Evolutionary conservation across 1,139 yeast genomes (phyloP).

Genomic region (Yarrowia galli): DNA sequence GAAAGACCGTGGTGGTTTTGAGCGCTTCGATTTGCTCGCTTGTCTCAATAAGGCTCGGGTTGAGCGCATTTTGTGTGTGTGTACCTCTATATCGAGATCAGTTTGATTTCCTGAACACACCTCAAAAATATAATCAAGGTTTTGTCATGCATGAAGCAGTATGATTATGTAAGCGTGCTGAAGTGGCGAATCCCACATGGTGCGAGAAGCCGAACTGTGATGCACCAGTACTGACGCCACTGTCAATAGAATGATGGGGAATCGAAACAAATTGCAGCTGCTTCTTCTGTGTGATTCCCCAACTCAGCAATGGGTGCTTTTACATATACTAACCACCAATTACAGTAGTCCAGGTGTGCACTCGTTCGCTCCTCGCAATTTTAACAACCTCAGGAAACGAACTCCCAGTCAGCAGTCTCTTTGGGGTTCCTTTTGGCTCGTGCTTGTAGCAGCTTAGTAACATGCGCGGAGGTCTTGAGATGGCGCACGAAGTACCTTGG

Average conservation of each 20-base stretch:
- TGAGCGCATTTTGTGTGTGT: conserved; percentile 13
- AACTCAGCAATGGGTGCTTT: too few relatives aligned
- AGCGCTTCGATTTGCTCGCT: neutral
- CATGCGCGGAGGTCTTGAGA: neutral
- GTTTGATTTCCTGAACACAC: neutral
- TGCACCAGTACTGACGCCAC: neutral
- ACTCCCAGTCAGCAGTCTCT: neutral
- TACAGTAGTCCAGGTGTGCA: too few relatives aligned
- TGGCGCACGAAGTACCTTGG: neutral
- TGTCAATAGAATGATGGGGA: too few relatives aligned
- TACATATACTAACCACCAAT: too few relatives aligned
- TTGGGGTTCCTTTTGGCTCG: neutral
- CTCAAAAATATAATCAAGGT: neutral
- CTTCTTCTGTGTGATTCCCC: too few relatives aligned
- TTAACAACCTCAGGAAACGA: too few relatives aligned
- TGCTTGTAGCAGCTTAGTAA: neutral
- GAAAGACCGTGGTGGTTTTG: neutral
- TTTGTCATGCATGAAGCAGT: neutral
- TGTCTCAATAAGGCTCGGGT: conserved; percentile 12
- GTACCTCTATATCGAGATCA: neutral
- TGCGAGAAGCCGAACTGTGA: neutral
- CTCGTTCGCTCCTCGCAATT: too few relatives aligned
- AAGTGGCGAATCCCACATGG: neutral
- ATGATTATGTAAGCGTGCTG: neutral
- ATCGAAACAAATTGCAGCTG: too few relatives aligned